A percentile compares a stretch with the other conserved stretches of the same genome.
Evolutionary conservation across 805 yeast genomes (phyloP).

Genomic region (Ogataea ganodermae): DNA sequence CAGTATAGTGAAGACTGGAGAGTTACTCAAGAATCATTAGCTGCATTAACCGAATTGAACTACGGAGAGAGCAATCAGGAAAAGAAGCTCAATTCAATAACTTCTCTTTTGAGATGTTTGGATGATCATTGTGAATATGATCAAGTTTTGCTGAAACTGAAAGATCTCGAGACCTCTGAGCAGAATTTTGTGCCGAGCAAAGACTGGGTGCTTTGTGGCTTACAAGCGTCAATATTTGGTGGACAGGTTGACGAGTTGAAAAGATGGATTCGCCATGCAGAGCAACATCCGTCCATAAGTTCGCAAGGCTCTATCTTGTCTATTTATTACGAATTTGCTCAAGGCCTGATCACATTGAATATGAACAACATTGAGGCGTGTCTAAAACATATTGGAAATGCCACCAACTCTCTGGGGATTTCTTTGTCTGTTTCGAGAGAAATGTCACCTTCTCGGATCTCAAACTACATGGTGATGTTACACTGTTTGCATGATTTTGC

Average conservation of each 20-base stretch:
- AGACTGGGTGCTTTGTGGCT: slow-evolving; percentile 67
- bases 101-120: slow-evolving; percentile 67
- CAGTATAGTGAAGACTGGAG: slow-evolving; percentile 87
- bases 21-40: slow-evolving; percentile 82
- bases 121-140: slow-evolving; percentile 77
- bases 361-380: slow-evolving; percentile 38
- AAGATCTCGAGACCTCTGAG: slow-evolving; percentile 33
- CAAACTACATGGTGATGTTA: slow-evolving; percentile 50
- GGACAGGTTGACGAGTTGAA: slow-evolving; percentile 53
- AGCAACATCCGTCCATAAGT: slow-evolving; percentile 33
- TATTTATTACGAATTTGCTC: slow-evolving; percentile 66
- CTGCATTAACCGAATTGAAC: slow-evolving; percentile 53
- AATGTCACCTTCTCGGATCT: slow-evolving; percentile 52
- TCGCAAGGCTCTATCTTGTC: slow-evolving; percentile 54
- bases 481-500: slow-evolving; percentile 66
- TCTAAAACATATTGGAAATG: slow-evolving; percentile 44
- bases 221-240: slow-evolving; percentile 71
- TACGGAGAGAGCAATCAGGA: slow-evolving; percentile 24
- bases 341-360: slow-evolving; percentile 52
- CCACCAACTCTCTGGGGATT: slow-evolving; percentile 61
- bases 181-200: slow-evolving; percentile 37
- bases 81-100: slow-evolving; percentile 40
- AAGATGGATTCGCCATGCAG: slow-evolving; percentile 61
- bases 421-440: slow-evolving; percentile 52
- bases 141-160: slow-evolving; percentile 56